Base-by-base conservation (phyloP, 2,329 filamentous ascomycete genomes). In the Aspergillus vadensis region DNA sequence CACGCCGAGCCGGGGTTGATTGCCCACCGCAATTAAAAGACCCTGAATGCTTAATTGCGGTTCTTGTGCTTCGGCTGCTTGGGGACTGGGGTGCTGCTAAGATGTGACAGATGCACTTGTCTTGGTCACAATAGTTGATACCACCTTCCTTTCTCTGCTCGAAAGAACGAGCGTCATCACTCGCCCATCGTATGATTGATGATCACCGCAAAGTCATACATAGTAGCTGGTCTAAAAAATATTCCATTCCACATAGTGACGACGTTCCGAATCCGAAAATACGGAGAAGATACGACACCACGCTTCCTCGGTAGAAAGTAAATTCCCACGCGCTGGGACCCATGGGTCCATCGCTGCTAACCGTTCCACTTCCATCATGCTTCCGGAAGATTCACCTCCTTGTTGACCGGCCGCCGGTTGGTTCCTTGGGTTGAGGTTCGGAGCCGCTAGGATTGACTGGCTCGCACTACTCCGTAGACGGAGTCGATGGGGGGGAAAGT, bases 321-420 rank as follows among this genome's bases (percentile, higher is more conserved):
- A 44, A 25, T 17, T 55, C 10, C 53, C 53, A 55, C 41, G 53
- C 53, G 53, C 53, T 32, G 41, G 25, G 53, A 55, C 39, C 53
- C 53, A 44, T 55, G 53, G 53, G 12, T 55, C 53, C 39, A 25
- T 43, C 10, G 25, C 44, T 49, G 44, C 21, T 49, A 49, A 49
- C 23, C 44, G 21, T 55, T 38, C 41, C 52, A 27, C 17, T 55
- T 55, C 53, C 53, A 55, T 55, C 38, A 55, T 27, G 23, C 39
- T 55, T 55, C 53, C 53, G 53, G 53, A 55, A 55, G 53, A 47
- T 55, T 47, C 53, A 55, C 53, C 39, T 50, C 27, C 23, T 30
- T 50, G 21, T 44, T n/a, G 41, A 55, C 25, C 21, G 53, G 53
- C 17, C 15, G 27, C 25, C 15, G 25, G 47, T 17, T 50, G 47